phyloP scores from a whole-genome alignment of 768 basidiomycete genomes.

The Rhodotorula toruloides region DNA sequence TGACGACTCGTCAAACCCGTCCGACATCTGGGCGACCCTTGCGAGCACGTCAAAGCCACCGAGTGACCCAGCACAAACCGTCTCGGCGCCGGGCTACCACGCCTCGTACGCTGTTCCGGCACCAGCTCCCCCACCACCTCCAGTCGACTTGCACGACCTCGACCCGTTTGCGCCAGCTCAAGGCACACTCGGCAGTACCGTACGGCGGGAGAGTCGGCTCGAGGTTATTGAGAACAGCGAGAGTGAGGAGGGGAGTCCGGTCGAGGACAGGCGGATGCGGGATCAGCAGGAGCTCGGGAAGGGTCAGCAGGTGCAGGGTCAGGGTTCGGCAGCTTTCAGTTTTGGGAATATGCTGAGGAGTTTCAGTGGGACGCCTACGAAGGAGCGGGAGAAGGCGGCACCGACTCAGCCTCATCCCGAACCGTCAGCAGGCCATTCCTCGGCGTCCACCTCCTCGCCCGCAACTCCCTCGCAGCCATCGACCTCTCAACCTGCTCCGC shows the following conservation, averaged over 20 bases:
- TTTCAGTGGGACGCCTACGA: background rate
- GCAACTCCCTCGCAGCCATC: background rate
- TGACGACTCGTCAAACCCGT: background rate
- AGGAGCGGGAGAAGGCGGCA: background rate
- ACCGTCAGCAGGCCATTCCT: too few species aligned
- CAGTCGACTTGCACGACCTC: conserved; percentile 13
- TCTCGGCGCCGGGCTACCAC: conserved; percentile 6
- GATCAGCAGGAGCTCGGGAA: background rate
- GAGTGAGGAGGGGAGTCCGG: conserved; percentile 6
- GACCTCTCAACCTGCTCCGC: background rate
- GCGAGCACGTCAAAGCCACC: background rate
- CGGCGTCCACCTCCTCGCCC: background rate
- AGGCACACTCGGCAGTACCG: conserved; percentile 6
- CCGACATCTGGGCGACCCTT: conserved; percentile 25
- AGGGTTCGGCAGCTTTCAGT: background rate
- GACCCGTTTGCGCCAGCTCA: conserved; percentile 11
- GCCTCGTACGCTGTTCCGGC: background rate
- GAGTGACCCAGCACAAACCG: background rate
- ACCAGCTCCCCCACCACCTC: background rate
- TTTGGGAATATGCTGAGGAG: conserved; percentile 15
- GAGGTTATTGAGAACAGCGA: conserved; percentile 17
- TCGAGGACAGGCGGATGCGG: too few species aligned
- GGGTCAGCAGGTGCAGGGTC: background rate
- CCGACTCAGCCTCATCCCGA: too few species aligned
- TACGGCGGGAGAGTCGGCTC: conserved; percentile 3